Percentiles rank a stretch among this genome's conserved stretches.
phyloP scores from a whole-genome alignment of 2,329 filamentous ascomycete genomes.

The Trichoderma simmonsii region DNA sequence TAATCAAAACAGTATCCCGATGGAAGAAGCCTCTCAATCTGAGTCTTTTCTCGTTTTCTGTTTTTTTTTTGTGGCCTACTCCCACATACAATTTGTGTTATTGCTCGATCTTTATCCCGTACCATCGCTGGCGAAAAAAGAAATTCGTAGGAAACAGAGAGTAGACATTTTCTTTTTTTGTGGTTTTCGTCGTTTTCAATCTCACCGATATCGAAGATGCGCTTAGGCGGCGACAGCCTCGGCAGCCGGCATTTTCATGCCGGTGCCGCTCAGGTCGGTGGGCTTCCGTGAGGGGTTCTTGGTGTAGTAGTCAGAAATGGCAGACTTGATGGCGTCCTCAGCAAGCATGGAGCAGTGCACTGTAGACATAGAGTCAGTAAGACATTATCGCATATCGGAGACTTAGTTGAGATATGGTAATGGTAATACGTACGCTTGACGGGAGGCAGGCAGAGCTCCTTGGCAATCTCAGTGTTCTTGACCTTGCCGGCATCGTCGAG shows the following conservation, averaged over 20 bases:
- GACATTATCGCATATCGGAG: neutral
- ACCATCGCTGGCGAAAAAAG: neutral
- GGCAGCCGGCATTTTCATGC: conserved; percentile 58
- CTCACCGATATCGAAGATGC: neutral
- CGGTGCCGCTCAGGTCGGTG: conserved; percentile 76
- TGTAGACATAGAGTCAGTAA: conserved; percentile 40
- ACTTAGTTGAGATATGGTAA: neutral
- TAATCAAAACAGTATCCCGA: neutral
- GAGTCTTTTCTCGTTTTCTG: neutral
- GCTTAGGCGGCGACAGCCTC: conserved; percentile 36
- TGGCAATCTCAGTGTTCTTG: conserved; percentile 96
- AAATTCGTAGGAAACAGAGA: neutral
- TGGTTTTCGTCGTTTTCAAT: neutral
- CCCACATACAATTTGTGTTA: neutral
- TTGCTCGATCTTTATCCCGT: neutral
- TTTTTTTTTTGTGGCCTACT: neutral
- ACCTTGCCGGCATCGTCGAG: conserved; percentile 89
- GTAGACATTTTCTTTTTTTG: neutral
- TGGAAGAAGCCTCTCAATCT: neutral
- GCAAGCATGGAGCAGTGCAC: conserved; percentile 91
- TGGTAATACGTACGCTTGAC: conserved; percentile 68
- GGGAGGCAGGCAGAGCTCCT: conserved; percentile 85
- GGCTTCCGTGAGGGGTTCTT: conserved; percentile 67
- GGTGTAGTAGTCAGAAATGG: conserved; percentile 85
- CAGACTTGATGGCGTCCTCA: conserved; percentile 87